A percentile compares a stretch with the other conserved stretches of the same genome.
Conservation (phyloP, 805 yeast genomes). For the Saccharomycopsis capsularis region DNA sequence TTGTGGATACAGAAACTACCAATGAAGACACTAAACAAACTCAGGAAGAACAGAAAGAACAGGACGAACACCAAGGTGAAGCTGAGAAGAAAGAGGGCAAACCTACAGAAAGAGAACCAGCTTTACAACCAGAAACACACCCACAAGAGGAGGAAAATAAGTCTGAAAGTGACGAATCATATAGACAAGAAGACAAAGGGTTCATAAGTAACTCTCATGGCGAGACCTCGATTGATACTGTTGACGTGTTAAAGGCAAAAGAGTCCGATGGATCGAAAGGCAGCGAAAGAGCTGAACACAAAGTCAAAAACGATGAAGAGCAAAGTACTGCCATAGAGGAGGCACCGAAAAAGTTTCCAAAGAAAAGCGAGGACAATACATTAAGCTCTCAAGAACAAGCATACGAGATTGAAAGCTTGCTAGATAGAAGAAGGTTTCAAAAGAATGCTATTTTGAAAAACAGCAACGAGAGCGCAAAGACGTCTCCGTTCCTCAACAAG, state of each 20-base stretch:
- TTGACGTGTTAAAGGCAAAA: too few species aligned
- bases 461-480: background rate
- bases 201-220: too few species aligned
- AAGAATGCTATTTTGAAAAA: background rate
- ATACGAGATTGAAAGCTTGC: slow-evolving; percentile 11
- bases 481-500: background rate
- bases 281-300: too few species aligned
- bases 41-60: background rate
- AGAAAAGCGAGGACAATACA: background rate
- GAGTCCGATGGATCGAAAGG: background rate
- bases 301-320: too few species aligned
- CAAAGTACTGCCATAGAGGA: too few species aligned
- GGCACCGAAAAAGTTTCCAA: too few species aligned
- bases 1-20: too few species aligned
- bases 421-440: slow-evolving; percentile 5
- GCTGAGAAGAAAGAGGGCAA: too few species aligned
- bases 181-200: too few species aligned
- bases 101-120: too few species aligned
- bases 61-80: background rate
- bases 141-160: background rate
- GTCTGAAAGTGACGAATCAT: background rate
- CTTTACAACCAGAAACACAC: background rate
- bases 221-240: too few species aligned
- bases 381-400: slow-evolving; percentile 12
- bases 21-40: background rate